These are phyloP conservation scores for Rhizophagus clarus DNA, from an alignment of 192 early-diverging fungal species.

Conservation along the genomic window DNA sequence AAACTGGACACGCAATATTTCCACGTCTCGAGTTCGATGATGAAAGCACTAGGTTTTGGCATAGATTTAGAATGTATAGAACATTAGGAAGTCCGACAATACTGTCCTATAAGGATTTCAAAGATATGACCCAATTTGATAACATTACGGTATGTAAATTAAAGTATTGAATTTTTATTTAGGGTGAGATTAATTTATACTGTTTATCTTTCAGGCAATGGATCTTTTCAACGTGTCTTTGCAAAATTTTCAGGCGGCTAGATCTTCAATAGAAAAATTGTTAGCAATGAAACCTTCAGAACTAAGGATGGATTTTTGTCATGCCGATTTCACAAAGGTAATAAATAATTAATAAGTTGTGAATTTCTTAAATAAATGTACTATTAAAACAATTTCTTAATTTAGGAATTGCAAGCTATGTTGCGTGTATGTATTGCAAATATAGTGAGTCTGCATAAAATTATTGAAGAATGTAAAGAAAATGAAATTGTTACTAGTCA, in stretches of 20 bases:
- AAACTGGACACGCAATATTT: constrained; percentile 7
- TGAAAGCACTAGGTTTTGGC: constrained; percentile 27
- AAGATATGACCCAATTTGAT: constrained; percentile 17
- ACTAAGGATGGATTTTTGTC: constrained; percentile 17
- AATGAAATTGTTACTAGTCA: neutral
- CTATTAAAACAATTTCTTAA: neutral
- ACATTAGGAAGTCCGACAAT: constrained; percentile 29
- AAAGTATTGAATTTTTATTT: neutral
- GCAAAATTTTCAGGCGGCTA: constrained; percentile 27
- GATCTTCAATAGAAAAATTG: constrained; percentile 5
- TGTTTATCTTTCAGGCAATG: neutral
- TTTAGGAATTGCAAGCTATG: constrained; percentile 27
- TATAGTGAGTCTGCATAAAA: constrained; percentile 24
- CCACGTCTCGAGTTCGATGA: constrained; percentile 28
- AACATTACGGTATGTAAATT: constrained; percentile 20
- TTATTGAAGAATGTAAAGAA: constrained; percentile 11
- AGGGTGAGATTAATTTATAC: neutral
- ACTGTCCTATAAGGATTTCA: constrained; percentile 19
- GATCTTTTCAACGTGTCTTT: constrained; percentile 19
- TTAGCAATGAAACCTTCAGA: constrained; percentile 7
- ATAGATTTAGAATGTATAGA: constrained; percentile 22
- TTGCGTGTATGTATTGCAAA: constrained; percentile 31
- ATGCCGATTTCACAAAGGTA: constrained; percentile 22
- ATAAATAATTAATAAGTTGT: neutral
- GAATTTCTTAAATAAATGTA: neutral